Percentiles rank a stretch among this genome's conserved stretches.
phyloP scores from a whole-genome alignment of 768 basidiomycete species.

The Rhodotorula paludigena region DNA sequence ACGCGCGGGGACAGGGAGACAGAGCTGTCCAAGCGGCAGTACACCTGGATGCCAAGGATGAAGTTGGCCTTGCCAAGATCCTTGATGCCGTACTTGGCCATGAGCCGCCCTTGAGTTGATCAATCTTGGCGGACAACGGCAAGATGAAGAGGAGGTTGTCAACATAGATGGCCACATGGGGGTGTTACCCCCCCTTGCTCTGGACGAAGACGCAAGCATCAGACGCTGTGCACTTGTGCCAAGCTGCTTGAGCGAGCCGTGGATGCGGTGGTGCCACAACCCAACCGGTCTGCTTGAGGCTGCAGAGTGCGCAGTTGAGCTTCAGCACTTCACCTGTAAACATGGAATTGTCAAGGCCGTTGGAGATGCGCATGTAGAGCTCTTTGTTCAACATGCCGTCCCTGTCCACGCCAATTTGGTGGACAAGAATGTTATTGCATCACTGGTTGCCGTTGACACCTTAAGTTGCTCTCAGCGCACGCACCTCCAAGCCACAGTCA shows the following conservation, averaged over 20 bases:
- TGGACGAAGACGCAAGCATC: slow-evolving; percentile 15
- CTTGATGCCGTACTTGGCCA: slow-evolving; percentile 34
- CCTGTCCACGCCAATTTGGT: too few relatives aligned
- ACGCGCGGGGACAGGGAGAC: too few relatives aligned
- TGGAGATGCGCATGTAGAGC: slow-evolving; percentile 11
- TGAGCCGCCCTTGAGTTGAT: too few relatives aligned
- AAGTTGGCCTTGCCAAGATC: slow-evolving; percentile 36
- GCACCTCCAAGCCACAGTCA: too few relatives aligned
- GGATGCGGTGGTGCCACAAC: too few relatives aligned
- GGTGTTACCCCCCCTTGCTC: not conserved
- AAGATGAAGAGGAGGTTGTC: slow-evolving; percentile 22
- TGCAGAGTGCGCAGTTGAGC: too few relatives aligned
- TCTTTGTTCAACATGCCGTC: not conserved
- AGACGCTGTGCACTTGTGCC: not conserved
- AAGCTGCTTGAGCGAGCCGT: too few relatives aligned
- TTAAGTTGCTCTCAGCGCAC: too few relatives aligned
- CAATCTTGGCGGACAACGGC: not conserved
- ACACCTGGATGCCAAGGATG: slow-evolving; percentile 44
- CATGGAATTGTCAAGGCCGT: not conserved
- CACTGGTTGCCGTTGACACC: too few relatives aligned
- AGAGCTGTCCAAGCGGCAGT: too few relatives aligned
- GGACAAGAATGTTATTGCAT: too few relatives aligned
- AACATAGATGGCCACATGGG: slow-evolving; percentile 13
- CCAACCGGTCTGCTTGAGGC: too few relatives aligned
- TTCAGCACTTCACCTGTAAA: not conserved